These are phyloP conservation scores for Diaporthe capsici DNA, from an alignment of 2,329 filamentous ascomycete species.

Conservation along the genomic window DNA sequence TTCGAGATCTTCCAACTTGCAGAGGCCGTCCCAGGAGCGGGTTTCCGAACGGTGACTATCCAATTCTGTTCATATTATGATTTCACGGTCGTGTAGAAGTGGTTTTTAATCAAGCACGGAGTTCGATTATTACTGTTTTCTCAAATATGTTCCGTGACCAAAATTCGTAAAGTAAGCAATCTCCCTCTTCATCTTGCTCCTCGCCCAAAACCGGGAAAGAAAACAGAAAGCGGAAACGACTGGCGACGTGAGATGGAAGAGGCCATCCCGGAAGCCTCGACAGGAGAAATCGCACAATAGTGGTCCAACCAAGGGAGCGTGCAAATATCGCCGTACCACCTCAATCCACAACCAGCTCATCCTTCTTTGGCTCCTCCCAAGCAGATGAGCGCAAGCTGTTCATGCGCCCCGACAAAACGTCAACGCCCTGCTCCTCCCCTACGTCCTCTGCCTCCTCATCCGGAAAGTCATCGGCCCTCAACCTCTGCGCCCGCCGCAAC, in stretches of 20 bases:
- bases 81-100: background rate
- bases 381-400: background rate
- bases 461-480: background rate
- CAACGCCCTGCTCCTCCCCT: background rate
- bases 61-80: too few relatives aligned
- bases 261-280: background rate
- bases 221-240: background rate
- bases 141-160: background rate
- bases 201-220: background rate
- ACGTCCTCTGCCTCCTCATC: background rate
- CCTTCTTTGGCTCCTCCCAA: conserved; percentile 8
- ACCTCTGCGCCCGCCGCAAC: background rate
- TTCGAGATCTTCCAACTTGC: too few relatives aligned
- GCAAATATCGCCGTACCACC: too few relatives aligned
- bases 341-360: background rate
- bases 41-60: too few relatives aligned
- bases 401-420: background rate
- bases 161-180: background rate
- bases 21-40: too few relatives aligned
- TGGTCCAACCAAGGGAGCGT: background rate
- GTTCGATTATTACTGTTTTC: background rate
- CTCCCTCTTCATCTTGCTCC: background rate
- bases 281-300: background rate
- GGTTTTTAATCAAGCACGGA: too few relatives aligned
- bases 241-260: background rate